Percentiles rank a stretch among this genome's conserved stretches.
These are phyloP conservation scores for Ustulina deusta DNA, from an alignment of 2,329 filamentous ascomycete genomes.

Conservation along the genomic window DNA sequence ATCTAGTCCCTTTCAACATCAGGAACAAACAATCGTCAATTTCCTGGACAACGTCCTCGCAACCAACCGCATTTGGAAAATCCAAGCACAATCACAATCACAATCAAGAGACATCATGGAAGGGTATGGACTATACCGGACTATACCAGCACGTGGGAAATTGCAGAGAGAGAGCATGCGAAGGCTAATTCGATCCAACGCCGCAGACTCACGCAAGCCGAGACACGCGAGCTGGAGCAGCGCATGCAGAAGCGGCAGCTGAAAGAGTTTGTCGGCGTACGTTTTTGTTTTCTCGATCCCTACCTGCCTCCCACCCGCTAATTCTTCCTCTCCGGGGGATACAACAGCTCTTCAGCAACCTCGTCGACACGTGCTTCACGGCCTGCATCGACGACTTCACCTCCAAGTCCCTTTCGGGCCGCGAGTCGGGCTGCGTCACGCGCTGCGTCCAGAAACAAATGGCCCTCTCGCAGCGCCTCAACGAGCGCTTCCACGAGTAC, in stretches of 20 bases:
- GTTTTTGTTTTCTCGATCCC: slow-evolving; percentile 53
- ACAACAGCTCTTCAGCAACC: slow-evolving; percentile 69
- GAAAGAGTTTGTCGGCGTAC: slow-evolving; percentile 97
- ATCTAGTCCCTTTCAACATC: background rate
- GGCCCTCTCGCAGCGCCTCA: slow-evolving; percentile 89
- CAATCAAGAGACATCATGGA: slow-evolving; percentile 48
- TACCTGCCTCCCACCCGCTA: slow-evolving; percentile 6
- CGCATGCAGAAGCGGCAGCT: slow-evolving; percentile 98
- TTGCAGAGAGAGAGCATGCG: background rate
- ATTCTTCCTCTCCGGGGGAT: background rate
- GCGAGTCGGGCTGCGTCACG: slow-evolving; percentile 92
- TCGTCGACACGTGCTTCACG: slow-evolving; percentile 92
- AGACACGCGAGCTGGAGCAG: slow-evolving; percentile 92
- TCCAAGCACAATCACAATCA: background rate
- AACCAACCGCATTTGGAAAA: background rate
- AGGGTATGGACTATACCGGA: slow-evolving; percentile 43
- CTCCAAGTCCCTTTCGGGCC: slow-evolving; percentile 89
- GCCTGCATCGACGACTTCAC: slow-evolving; percentile 99
- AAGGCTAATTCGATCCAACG: slow-evolving; percentile 17
- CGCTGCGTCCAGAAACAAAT: slow-evolving; percentile 97
- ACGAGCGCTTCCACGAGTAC: slow-evolving; percentile 86
- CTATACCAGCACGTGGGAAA: background rate
- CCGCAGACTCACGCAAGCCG: slow-evolving; percentile 73
- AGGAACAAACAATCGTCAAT: too few relatives aligned
- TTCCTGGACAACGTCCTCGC: background rate